Evolutionary conservation across 2,329 filamentous ascomycete species (phyloP).

Genomic region (Sclerotinia borealis): DNA sequence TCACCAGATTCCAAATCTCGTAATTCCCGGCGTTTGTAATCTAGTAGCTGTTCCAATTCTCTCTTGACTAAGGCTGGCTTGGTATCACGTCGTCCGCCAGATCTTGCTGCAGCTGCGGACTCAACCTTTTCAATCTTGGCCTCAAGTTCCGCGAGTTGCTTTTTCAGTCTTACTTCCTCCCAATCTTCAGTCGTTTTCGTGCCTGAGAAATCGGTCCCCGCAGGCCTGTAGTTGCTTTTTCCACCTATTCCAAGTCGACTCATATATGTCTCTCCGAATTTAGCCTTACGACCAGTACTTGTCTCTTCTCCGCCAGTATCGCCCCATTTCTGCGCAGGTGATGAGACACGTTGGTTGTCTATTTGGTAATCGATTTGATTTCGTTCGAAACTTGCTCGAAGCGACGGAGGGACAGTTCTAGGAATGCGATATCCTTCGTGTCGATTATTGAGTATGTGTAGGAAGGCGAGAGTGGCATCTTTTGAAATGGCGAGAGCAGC

Average conservation of each 20-base stretch:
- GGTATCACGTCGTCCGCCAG: conserved; percentile 60
- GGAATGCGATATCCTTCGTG: conserved; percentile 95
- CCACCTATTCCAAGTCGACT: conserved; percentile 74
- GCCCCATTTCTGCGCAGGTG: conserved; percentile 69
- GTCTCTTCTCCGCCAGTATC: conserved; percentile 74
- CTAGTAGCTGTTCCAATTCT: conserved; percentile 86
- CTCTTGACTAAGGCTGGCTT: conserved; percentile 90
- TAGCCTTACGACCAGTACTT: conserved; percentile 81
- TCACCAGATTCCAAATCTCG: conserved; percentile 68
- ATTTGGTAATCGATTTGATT: conserved; percentile 96
- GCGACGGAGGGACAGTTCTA: conserved; percentile 81
- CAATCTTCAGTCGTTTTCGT: conserved; percentile 86
- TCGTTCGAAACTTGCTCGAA: conserved; percentile 86
- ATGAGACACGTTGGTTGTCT: conserved; percentile 61
- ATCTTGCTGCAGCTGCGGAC: conserved; percentile 59
- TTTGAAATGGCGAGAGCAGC: conserved; percentile 80
- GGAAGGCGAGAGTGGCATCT: conserved; percentile 87
- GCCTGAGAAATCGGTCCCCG: conserved; percentile 83
- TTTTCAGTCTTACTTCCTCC: conserved; percentile 94
- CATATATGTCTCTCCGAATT: conserved; percentile 96
- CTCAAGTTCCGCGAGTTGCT: conserved; percentile 84
- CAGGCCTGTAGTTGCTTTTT: conserved; percentile 70
- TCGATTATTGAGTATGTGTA: conserved; percentile 93
- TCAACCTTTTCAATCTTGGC: conserved; percentile 81
- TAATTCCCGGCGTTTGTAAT: conserved; percentile 84